Evolutionary conservation across 352 stramenopile species (phyloP).

Genomic region (Globisporangium nunn): DNA sequence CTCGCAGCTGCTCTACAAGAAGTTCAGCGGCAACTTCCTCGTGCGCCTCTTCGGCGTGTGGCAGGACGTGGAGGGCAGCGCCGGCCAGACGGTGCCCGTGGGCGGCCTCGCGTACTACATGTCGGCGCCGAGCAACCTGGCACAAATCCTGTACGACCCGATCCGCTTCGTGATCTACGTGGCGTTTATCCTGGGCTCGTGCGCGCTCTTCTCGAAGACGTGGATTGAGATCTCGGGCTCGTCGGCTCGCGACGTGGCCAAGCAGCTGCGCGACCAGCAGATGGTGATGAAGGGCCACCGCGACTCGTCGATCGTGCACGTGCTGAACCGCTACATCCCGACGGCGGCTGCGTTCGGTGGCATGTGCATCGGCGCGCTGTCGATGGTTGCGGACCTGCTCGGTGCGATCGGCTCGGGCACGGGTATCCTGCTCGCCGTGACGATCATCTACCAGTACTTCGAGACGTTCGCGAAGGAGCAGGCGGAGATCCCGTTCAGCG

Average conservation of each 20-base stretch:
- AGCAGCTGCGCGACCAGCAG: conserved; percentile 98
- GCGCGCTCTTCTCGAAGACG: conserved; percentile 98
- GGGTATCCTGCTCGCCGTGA: conserved; percentile 98
- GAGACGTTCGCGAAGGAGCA: conserved; percentile 96
- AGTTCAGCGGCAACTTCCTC: conserved; percentile 97
- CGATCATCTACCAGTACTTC: conserved; percentile 99
- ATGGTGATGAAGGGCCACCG: conserved; percentile 99
- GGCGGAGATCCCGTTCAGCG: conserved; percentile 69
- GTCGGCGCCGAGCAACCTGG: conserved; percentile 91
- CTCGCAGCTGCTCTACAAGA: conserved; percentile 98
- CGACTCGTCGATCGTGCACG: conserved; percentile 96
- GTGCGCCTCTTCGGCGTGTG: conserved; percentile 97
- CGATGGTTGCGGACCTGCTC: conserved; percentile 97
- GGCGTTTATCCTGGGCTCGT: conserved; percentile 97
- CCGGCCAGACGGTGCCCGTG: conserved; percentile 94
- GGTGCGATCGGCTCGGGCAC: conserved; percentile 98
- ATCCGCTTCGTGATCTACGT: conserved; percentile 99
- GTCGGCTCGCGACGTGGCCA: conserved; percentile 95
- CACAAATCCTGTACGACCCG: conserved; percentile 97
- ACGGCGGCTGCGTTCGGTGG: conserved; percentile 97
- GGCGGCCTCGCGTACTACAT: conserved; percentile 98
- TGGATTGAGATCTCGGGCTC: conserved; percentile 99
- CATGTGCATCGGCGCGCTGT: conserved; percentile 99
- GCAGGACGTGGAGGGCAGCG: conserved; percentile 94
- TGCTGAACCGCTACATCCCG: conserved; percentile 99